Conservation (phyloP, 108 stramenopile genomes). For the Skeletonema menzelii region DNA sequence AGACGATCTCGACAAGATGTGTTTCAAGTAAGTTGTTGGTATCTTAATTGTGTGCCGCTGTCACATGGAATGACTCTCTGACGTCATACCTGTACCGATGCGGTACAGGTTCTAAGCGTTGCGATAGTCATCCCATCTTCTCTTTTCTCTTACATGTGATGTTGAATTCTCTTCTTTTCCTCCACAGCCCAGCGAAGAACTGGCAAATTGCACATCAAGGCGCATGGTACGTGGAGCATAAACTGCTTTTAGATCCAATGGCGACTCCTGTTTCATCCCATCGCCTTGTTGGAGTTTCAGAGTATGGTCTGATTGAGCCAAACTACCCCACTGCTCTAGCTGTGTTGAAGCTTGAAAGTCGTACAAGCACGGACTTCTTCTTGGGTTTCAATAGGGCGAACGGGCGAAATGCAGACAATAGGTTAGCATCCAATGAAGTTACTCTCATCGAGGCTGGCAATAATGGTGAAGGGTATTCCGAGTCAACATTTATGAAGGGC, state of each 20-base stretch:
- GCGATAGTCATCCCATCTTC: no score
- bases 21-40: neutral
- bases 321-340: neutral
- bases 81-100: no score
- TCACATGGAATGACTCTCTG: no score
- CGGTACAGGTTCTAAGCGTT: no score
- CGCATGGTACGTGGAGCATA: neutral
- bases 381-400: constrained; percentile 17
- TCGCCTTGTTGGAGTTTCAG: constrained; percentile 15
- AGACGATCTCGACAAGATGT: constrained; percentile 9
- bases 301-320: constrained; percentile 4
- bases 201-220: neutral
- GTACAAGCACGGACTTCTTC: constrained; percentile 5
- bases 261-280: neutral
- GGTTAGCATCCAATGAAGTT: constrained; percentile 16
- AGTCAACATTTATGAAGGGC: neutral
- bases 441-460: constrained; percentile 5
- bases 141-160: neutral
- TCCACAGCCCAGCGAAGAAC: neutral
- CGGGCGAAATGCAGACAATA: constrained; percentile 5
- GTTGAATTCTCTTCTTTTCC: neutral
- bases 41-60: neutral
- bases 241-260: neutral
- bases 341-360: constrained; percentile 12
- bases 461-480: constrained; percentile 7